Percentiles rank a stretch among this genome's conserved stretches.
Conservation (phyloP, 768 basidiomycete species). For the Cubamyces sp. region DNA sequence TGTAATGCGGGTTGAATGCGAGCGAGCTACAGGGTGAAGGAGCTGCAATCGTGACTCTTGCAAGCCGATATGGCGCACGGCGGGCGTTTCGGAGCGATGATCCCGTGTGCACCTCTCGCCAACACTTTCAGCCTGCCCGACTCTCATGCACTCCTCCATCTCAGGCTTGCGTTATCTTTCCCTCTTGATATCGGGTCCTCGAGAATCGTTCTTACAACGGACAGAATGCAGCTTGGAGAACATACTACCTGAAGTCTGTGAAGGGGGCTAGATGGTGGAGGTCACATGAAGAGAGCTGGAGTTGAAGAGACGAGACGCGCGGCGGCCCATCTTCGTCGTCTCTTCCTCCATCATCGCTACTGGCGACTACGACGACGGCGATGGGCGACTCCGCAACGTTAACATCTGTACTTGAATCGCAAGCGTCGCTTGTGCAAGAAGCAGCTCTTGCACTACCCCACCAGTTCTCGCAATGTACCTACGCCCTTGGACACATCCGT, state of each 20-base stretch:
- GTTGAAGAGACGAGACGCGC: constrained; percentile 4
- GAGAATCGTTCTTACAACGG: too few species aligned
- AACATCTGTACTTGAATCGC: constrained; percentile 35
- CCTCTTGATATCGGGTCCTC: too few species aligned
- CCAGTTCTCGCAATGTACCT: constrained; percentile 47
- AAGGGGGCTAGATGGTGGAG: not conserved
- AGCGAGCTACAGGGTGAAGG: not conserved
- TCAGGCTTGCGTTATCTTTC: too few species aligned
- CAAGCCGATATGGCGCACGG: not conserved
- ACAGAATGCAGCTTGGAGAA: too few species aligned
- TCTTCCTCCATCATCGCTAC: constrained; percentile 2
- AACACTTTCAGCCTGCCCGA: not conserved
- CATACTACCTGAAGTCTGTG: too few species aligned
- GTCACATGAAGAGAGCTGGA: constrained; percentile 16
- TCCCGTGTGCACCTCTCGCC: not conserved
- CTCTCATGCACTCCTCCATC: not conserved
- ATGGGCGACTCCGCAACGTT: constrained; percentile 32
- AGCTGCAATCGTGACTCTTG: constrained; percentile 2
- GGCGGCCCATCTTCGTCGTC: not conserved
- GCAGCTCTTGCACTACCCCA: constrained; percentile 48
- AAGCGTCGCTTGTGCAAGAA: constrained; percentile 40
- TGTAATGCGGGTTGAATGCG: too few species aligned
- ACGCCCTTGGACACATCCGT: constrained; percentile 46
- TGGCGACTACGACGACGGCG: not conserved
- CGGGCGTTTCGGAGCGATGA: constrained; percentile 7